Base-by-base conservation (phyloP, 768 basidiomycete species). In the Clavaria fumosa region DNA sequence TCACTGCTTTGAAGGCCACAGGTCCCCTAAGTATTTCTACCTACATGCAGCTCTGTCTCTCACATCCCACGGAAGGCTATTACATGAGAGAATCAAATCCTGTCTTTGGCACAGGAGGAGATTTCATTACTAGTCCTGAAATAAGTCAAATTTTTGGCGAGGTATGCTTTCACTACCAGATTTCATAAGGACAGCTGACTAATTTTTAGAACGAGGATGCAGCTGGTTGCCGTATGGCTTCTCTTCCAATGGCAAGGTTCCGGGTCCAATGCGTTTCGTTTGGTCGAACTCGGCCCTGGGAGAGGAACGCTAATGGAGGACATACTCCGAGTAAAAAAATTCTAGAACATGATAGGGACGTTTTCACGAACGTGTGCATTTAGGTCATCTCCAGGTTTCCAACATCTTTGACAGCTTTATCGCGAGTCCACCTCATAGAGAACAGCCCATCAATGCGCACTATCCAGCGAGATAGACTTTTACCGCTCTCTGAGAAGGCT, bases 131-230 rank as follows among this genome's bases (percentile, higher is more conserved):
- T 7, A 89, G 83, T 47, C 95, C 93, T 2, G 95, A 99, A 55
- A 96, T 99, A 37, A 84, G 75, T 48, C 90, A 96, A 53, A 73
- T 85, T 1, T 97, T 97, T 53, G 95, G 95, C 42, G 93, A 99
- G 75, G 93, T 90, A 52, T 45, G 72, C 55, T 40, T 18, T n/a
- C n/a, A n/a, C n/a, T n/a, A n/a, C n/a, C n/a, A n/a, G n/a, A n/a
- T n/a, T n/a, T n/a, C n/a, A n/a, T n/a, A n/a, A n/a, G n/a, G n/a
- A n/a, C 40, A 50, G 61, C 54, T 63, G 58, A 67, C 57, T 57
- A 70, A 52, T 59, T 44, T 43, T 39, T 45, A 50, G 50, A 21
- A 10, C 35, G 12, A 30, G 26, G 32, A 41, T 34, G 35, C 63
- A 96, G 91, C 66, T 96, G 4, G 57, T 95, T 10, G 90, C 72